Base-by-base conservation (phyloP, 2,329 filamentous ascomycete species). In the Trichoderma guizhouense region DNA sequence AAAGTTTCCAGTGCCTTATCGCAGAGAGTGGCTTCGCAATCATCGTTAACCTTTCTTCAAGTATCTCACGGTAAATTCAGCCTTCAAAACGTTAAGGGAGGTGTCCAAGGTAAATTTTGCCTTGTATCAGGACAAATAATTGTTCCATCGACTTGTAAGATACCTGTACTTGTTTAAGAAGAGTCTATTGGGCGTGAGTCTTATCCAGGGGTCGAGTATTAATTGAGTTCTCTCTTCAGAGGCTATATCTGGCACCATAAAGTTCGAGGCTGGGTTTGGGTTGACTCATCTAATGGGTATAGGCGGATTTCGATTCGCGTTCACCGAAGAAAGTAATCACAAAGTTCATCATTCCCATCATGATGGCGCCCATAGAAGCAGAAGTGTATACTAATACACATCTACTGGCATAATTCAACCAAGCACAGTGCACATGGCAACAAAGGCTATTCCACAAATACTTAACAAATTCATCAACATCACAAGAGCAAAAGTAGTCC, bases 191-290 rank as follows among this genome's bases (percentile, higher is more conserved):
- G 34, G 5, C 11, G 6, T 14, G 6, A 14, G 5, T 14, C 34
- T 14, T 36, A 36, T 34, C 12, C 32, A 34, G 32, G 34, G 34
- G 34, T 2, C 12, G 7, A 15, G 34, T 36, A 24, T 24, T 28
- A 1, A 55, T 26, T 28, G 8, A 21, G 43, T 8, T n/a, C n/a
- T 2, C 39, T 47, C 18, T 51, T 21, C 43, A 21, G 7, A 43
- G 39, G 39, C 2, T 51, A 21, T 3, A 21, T 51, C 43, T 12
- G 18, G 43, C 43, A 18, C 43, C 8, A 1, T n/a, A 51, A 5
- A 51, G 43, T 21, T 21, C 0, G n/a, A 21, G 1, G 0, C 8
- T 51, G 24, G 8, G 8, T 24, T 21, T 21, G 5, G 1, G 3
- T 15, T 18, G 28, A 32, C 0, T 58, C 55, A 55, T 28, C 18